Evolutionary conservation across 768 basidiomycete species (phyloP).

Genomic region (Lentinula lateritia): DNA sequence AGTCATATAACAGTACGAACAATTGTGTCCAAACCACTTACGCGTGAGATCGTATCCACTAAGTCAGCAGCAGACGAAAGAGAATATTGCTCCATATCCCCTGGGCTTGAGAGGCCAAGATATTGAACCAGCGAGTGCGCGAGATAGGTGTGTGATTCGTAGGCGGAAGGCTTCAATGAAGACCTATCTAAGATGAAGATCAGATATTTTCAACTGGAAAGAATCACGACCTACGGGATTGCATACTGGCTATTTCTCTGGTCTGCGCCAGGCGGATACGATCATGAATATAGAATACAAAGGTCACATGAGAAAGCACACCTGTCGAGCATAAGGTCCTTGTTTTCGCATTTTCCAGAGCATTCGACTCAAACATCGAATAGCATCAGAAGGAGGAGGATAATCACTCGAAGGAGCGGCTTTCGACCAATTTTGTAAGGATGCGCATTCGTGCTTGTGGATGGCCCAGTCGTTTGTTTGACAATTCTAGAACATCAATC

Average conservation of each 20-base stretch:
- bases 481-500: conserved; percentile 41
- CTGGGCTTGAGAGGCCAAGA: conserved; percentile 52
- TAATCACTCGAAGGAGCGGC: conserved; percentile 41
- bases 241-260: conserved; percentile 60
- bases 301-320: conserved; percentile 23
- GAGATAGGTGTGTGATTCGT: conserved; percentile 60
- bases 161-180: conserved; percentile 39
- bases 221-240: conserved; percentile 59
- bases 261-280: conserved; percentile 30
- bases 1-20: neutral
- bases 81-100: conserved; percentile 53
- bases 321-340: conserved; percentile 53
- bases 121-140: conserved; percentile 74
- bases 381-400: conserved; percentile 66
- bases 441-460: conserved; percentile 77
- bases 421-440: conserved; percentile 54
- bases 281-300: neutral
- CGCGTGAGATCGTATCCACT: conserved; percentile 68
- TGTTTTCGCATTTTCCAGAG: conserved; percentile 59
- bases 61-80: conserved; percentile 56
- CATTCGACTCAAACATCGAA: conserved; percentile 74
- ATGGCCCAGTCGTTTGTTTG: conserved; percentile 68
- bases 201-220: neutral
- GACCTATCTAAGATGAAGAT: conserved; percentile 43
- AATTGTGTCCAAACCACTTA: conserved; percentile 24